phyloP scores from a whole-genome alignment of 202 grass and related monocot species.

The Panicum virgatum region DNA sequence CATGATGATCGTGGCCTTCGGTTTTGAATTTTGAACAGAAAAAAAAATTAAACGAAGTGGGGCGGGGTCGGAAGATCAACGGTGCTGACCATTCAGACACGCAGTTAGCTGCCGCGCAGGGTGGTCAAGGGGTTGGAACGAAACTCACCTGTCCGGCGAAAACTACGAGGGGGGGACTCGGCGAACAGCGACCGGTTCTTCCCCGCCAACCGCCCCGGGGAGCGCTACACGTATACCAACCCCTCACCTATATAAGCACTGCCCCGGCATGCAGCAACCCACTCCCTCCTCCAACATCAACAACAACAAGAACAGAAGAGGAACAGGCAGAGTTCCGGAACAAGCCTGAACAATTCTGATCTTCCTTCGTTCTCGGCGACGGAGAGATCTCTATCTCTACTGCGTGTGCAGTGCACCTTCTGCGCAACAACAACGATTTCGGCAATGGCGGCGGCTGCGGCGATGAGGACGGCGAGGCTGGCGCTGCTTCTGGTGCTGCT shows the following conservation, averaged over 20 bases:
- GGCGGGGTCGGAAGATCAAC: neutral
- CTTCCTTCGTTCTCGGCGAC: neutral
- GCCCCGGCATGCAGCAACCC: neutral
- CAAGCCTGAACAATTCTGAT: neutral
- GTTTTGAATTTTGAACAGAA: neutral
- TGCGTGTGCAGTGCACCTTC: no score
- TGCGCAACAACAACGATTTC: neutral
- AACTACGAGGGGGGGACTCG: conserved; percentile 30
- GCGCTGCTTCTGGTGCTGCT: conserved; percentile 27
- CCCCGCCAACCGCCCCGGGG: neutral
- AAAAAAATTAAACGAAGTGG: no score
- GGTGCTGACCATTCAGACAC: neutral
- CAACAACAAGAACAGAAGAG: neutral
- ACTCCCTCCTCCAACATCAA: neutral
- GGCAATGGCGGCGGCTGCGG: neutral
- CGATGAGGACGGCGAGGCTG: neutral
- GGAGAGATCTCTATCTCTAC: neutral
- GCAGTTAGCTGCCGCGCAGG: no score
- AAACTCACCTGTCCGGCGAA: conserved; percentile 35
- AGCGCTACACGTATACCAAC: conserved; percentile 4
- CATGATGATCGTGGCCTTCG: neutral
- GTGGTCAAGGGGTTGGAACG: conserved; percentile 38
- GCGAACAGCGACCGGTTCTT: conserved; percentile 47
- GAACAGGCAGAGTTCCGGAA: neutral
- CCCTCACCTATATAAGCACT: conserved; percentile 31